Evolutionary conservation across 2,329 filamentous ascomycete species (phyloP), one percentile per base, ranked within the genome.

Genomic region (Aspergillus sojae): DNA sequence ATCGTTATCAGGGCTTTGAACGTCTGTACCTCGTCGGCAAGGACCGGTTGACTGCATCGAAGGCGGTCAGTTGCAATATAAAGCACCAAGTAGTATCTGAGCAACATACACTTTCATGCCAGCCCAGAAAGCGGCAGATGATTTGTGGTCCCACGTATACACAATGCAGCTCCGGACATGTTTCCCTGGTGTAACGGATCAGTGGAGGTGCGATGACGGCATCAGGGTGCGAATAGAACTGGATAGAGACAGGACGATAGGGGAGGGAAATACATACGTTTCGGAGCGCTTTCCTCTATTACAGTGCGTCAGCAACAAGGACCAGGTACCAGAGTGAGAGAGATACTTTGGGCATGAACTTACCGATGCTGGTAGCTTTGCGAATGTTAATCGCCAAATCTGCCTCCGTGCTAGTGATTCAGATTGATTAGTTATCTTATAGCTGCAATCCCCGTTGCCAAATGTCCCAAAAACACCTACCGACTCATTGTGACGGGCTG

Each of bases 101-200:
- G 52, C 16, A 58, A 85, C 90, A 71, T 86, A 96, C 91, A 98
- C 94, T 88, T 99, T 99, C 86, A 99, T 96, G 77, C 94, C 94
- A 62, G 92, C 89, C 95, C 95, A 99, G 79, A 99, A 99, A 75
- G 94, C 92, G 76, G 89, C 86, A 48, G 94, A 96, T 68, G 91
- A 96, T 82, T 96, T 96, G 83, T 99, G 93, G 81, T 99, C 95
- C 95, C 95, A 99, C 63, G 94, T 98, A 80, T 98, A 98, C 53
- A 99, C 94, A 74, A 99, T 99, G 77, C 93, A 96, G 79, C 91
- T 93, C 75, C 95, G 92, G 63, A 99, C 95, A 91, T 99, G 95
- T 82, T 99, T 99, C 65, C 86, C 87, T 86, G 74, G 43, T 60
- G 61, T 61, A 60, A 30, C 46, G 45, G 52, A 50, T 65, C 28